Conservation (phyloP, 495 filamentous ascomycete genomes). For the Penicillium coprophilum region DNA sequence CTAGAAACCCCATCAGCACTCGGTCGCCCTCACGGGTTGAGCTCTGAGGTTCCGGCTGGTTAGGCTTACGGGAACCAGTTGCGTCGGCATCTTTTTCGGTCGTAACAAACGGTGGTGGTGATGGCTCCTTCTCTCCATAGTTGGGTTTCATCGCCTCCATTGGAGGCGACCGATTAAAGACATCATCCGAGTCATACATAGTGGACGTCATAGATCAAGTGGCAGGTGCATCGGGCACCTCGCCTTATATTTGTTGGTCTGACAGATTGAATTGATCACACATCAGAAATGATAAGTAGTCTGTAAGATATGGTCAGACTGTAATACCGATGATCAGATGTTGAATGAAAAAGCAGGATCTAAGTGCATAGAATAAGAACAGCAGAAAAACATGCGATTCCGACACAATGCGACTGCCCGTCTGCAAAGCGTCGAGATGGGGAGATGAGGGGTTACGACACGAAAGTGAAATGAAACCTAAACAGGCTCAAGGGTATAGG, state of each 20-base stretch:
- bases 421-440: slow-evolving; percentile 3
- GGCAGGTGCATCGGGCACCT: slow-evolving; percentile 39
- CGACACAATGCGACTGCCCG: slow-evolving; percentile 1
- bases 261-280: slow-evolving; percentile 5
- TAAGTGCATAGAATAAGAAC: background rate
- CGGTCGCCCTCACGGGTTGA: slow-evolving; percentile 41
- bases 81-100: slow-evolving; percentile 14
- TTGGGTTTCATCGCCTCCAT: slow-evolving; percentile 23
- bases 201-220: slow-evolving; percentile 41
- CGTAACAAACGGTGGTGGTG: slow-evolving; percentile 31
- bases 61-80: slow-evolving; percentile 36
- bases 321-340: slow-evolving; percentile 1
- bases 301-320: slow-evolving; percentile 4
- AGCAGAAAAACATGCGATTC: background rate
- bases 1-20: slow-evolving; percentile 50
- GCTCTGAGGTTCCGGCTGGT: slow-evolving; percentile 33
- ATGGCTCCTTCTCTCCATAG: slow-evolving; percentile 25
- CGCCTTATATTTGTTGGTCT: slow-evolving; percentile 11
- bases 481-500: background rate
- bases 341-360: background rate
- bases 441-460: slow-evolving; percentile 10
- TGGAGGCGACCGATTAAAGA: slow-evolving; percentile 35
- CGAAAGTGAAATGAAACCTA: background rate
- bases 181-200: slow-evolving; percentile 50
- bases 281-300: slow-evolving; percentile 11